phyloP scores from a whole-genome alignment of 805 yeast species.

The Saccharomycopsis sp. region DNA sequence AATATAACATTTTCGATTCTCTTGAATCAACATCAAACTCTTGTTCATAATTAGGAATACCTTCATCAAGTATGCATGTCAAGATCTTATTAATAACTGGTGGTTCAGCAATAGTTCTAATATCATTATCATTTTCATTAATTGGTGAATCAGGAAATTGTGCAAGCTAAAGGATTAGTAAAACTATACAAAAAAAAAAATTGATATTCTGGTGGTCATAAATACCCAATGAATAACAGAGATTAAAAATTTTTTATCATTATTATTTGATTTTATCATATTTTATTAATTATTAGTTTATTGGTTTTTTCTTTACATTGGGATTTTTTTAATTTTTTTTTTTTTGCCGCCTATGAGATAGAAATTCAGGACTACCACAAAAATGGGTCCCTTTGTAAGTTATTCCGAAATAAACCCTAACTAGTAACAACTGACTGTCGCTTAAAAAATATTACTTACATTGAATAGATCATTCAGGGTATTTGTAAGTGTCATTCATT shows the following conservation, averaged over 20 bases:
- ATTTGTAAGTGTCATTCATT: too few relatives aligned
- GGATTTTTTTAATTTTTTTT: background rate
- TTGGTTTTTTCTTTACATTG: background rate
- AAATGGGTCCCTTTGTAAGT: too few relatives aligned
- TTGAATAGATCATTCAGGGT: too few relatives aligned
- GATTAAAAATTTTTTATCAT: background rate
- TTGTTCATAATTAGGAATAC: background rate
- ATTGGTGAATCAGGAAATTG: background rate
- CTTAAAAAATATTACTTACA: too few relatives aligned
- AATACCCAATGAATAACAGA: conserved; percentile 1
- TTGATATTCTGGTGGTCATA: background rate
- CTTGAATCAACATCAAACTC: background rate
- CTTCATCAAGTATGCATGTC: background rate
- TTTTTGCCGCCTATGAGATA: background rate
- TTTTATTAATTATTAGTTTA: background rate
- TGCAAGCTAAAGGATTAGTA: background rate
- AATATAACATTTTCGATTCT: background rate
- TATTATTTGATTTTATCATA: background rate
- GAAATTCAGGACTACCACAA: too few relatives aligned
- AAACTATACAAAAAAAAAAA: background rate
- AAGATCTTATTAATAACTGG: background rate
- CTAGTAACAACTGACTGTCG: too few relatives aligned
- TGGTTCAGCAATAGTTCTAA: background rate
- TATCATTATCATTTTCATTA: background rate
- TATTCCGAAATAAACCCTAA: too few relatives aligned